Conservation (phyloP, 2,329 filamentous ascomycete species). For the Hypoxylon sp. region DNA sequence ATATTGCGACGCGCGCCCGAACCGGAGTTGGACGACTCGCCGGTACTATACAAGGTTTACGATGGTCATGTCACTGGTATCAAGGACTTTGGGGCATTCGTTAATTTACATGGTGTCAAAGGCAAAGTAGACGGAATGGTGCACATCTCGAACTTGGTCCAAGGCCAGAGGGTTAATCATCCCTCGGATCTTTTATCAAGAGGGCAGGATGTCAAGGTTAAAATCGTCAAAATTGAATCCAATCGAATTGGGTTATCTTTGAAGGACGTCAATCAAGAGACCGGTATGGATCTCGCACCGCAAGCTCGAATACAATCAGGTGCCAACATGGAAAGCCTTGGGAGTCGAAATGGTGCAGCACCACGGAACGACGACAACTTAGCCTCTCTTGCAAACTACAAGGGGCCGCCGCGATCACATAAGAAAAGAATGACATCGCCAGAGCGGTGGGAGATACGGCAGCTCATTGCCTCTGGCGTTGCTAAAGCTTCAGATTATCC, state of each 20-base stretch:
- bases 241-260: slow-evolving; percentile 88
- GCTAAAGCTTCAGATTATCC: slow-evolving; percentile 94
- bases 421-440: slow-evolving; percentile 97
- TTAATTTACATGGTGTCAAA: slow-evolving; percentile 86
- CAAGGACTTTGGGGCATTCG: slow-evolving; percentile 96
- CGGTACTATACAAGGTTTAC: slow-evolving; percentile 88
- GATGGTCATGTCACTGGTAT: slow-evolving; percentile 89
- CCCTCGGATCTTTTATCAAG: slow-evolving; percentile 86
- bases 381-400: slow-evolving; percentile 72
- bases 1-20: slow-evolving; percentile 74
- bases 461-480: slow-evolving; percentile 94
- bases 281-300: slow-evolving; percentile 84
- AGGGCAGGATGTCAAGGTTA: slow-evolving; percentile 90
- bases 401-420: slow-evolving; percentile 67
- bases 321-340: slow-evolving; percentile 87
- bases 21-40: slow-evolving; percentile 82
- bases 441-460: slow-evolving; percentile 96
- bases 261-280: slow-evolving; percentile 95
- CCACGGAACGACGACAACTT: slow-evolving; percentile 59
- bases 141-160: slow-evolving; percentile 88
- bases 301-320: slow-evolving; percentile 84
- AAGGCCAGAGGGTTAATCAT: slow-evolving; percentile 88
- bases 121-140: slow-evolving; percentile 94
- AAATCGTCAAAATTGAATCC: slow-evolving; percentile 88
- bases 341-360: slow-evolving; percentile 67